Conservation (phyloP, 768 basidiomycete genomes). For the Suillus subalutaceus region DNA sequence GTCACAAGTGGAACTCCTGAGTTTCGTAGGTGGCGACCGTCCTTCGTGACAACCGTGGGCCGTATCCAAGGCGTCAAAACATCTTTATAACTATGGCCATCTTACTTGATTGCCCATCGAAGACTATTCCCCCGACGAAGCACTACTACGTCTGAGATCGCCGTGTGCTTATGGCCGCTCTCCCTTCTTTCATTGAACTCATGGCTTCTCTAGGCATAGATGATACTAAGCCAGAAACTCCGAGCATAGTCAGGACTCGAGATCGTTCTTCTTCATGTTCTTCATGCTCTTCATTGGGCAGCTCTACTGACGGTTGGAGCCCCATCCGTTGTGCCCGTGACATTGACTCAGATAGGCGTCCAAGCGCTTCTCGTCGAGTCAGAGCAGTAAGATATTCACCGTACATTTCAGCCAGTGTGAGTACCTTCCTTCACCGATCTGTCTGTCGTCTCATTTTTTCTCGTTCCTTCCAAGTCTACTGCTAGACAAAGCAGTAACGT, state of each 20-base stretch:
- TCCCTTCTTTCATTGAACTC: constrained; percentile 87
- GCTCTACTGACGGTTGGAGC: constrained; percentile 34
- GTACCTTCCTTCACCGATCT: constrained; percentile 7
- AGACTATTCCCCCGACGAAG: constrained; percentile 23
- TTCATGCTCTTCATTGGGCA: constrained; percentile 46
- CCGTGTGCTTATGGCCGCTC: constrained; percentile 58
- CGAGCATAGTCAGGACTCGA: constrained; percentile 28
- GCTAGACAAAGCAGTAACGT: constrained; percentile 51
- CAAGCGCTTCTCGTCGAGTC: constrained; percentile 25
- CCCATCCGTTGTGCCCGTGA: constrained; percentile 37
- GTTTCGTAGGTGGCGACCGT: constrained; percentile 34
- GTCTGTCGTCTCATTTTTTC: not conserved
- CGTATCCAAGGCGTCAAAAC: constrained; percentile 34
- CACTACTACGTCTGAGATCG: constrained; percentile 29
- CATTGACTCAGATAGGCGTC: constrained; percentile 33
- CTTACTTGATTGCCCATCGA: constrained; percentile 17
- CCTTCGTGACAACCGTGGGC: constrained; percentile 39
- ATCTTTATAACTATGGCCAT: constrained; percentile 30
- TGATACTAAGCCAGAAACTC: constrained; percentile 33
- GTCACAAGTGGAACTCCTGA: constrained; percentile 25
- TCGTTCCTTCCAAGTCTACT: constrained; percentile 29
- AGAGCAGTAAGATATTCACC: constrained; percentile 34
- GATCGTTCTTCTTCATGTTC: constrained; percentile 47
- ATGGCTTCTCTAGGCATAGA: constrained; percentile 83
- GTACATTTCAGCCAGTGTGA: constrained; percentile 31